phyloP scores from a whole-genome alignment of 352 stramenopile species.

The Pythium biforme region DNA sequence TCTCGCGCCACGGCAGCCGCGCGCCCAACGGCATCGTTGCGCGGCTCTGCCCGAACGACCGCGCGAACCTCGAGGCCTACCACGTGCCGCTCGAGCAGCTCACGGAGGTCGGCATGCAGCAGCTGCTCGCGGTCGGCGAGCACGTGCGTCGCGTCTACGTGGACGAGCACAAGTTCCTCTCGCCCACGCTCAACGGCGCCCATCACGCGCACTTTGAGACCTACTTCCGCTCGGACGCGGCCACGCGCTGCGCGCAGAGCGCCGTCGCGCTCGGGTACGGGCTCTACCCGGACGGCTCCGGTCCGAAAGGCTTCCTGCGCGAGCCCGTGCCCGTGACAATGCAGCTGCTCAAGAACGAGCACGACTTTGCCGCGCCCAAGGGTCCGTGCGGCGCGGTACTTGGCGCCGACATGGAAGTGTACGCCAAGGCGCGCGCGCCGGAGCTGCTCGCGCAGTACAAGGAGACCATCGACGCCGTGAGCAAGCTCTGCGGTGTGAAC shows the following conservation, averaged over 20 bases:
- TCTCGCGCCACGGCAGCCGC: conserved; percentile 78
- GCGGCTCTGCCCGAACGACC: conserved; percentile 63
- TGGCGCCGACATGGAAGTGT: conserved; percentile 50
- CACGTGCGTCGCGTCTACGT: conserved; percentile 74
- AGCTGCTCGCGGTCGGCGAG: conserved; percentile 65
- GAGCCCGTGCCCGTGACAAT: conserved; percentile 84
- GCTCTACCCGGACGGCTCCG: conserved; percentile 79
- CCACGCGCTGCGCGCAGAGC: conserved; percentile 79
- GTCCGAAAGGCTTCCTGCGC: conserved; percentile 57
- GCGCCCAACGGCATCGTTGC: conserved; percentile 67
- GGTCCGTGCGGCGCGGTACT: conserved; percentile 60
- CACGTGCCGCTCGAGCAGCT: conserved; percentile 80
- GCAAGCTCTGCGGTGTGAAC: conserved; percentile 57
- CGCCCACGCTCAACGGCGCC: conserved; percentile 64
- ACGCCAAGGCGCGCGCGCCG: conserved; percentile 49
- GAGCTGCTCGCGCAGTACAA: conserved; percentile 61
- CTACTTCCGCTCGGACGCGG: conserved; percentile 82
- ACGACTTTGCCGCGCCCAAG: conserved; percentile 82
- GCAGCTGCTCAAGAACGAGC: conserved; percentile 80
- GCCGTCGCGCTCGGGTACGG: conserved; percentile 72
- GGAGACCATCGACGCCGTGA: conserved; percentile 52
- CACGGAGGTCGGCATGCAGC: conserved; percentile 79
- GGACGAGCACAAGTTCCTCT: conserved; percentile 62
- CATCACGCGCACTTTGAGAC: conserved; percentile 80
- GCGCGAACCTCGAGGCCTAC: conserved; percentile 68